These are phyloP conservation scores for Stephanodiscus triporus DNA, from an alignment of 108 stramenopile genomes.

Conservation along the genomic window DNA sequence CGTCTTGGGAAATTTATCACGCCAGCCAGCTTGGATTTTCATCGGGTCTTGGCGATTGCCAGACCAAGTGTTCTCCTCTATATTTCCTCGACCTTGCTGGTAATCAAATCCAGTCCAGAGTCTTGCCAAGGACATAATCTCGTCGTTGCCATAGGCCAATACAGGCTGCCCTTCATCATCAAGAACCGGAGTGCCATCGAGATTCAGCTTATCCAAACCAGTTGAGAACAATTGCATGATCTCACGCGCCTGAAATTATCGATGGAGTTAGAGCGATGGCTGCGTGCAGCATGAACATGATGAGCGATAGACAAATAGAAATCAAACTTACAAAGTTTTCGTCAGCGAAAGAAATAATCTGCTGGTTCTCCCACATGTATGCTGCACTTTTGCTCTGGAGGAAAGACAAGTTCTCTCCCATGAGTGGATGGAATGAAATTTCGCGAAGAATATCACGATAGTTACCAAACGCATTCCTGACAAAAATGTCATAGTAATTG, in stretches of 20 bases:
- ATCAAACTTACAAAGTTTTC: conserved; percentile 65
- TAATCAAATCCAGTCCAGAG: conserved; percentile 69
- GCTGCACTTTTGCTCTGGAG: conserved; percentile 50
- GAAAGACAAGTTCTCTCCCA: conserved; percentile 74
- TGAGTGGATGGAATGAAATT: conserved; percentile 65
- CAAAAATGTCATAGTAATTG: conserved; percentile 77
- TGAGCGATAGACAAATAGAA: not conserved
- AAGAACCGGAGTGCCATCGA: conserved; percentile 51
- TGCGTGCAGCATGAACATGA: not conserved
- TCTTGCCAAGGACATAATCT: conserved; percentile 61
- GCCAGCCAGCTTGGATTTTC: conserved; percentile 51
- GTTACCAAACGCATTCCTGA: conserved; percentile 82
- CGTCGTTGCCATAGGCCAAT: conserved; percentile 54
- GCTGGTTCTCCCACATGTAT: conserved; percentile 50
- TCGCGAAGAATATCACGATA: conserved; percentile 73
- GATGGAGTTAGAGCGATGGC: not conserved
- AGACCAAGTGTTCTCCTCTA: conserved; percentile 38
- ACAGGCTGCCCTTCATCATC: conserved; percentile 43
- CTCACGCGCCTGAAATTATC: conserved; percentile 37
- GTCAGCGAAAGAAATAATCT: conserved; percentile 52
- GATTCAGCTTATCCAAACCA: conserved; percentile 48
- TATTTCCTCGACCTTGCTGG: conserved; percentile 52
- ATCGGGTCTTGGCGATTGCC: conserved; percentile 64
- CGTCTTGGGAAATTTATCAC: conserved; percentile 66
- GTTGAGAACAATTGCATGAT: conserved; percentile 63